Evolutionary conservation across 2,329 filamentous ascomycete genomes (phyloP).

Genomic region (Didymosphaeria variabile): DNA sequence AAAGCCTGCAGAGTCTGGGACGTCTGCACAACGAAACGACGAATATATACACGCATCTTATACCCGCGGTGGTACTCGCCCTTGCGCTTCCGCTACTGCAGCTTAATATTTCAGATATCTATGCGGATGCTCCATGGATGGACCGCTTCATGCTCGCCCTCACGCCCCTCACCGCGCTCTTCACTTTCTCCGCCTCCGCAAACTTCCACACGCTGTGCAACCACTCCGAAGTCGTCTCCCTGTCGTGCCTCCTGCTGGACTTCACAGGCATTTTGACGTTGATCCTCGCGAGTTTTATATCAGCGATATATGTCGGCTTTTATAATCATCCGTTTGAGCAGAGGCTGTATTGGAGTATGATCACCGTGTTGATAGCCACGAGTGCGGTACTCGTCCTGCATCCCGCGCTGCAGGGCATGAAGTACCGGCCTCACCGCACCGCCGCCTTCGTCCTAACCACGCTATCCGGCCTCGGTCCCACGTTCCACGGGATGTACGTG

Average conservation of each 20-base stretch:
- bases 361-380: conserved; percentile 37
- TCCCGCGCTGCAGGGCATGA: conserved; percentile 42
- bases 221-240: conserved; percentile 79
- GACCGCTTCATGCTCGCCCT: conserved; percentile 43
- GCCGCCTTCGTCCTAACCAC: conserved; percentile 31
- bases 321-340: conserved; percentile 48
- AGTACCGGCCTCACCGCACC: conserved; percentile 30
- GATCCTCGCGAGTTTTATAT: conserved; percentile 88
- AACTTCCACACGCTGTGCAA: conserved; percentile 85
- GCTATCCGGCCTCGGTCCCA: conserved; percentile 29
- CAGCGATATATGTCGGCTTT: conserved; percentile 71
- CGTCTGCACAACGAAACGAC: conserved; percentile 73
- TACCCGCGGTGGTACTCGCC: conserved; percentile 43
- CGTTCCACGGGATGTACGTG: conserved; percentile 27
- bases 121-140: conserved; percentile 30
- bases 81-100: conserved; percentile 33
- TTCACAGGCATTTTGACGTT: conserved; percentile 90
- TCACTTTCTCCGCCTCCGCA: conserved; percentile 56
- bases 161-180: conserved; percentile 45
- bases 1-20: conserved; percentile 64
- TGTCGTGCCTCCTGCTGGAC: conserved; percentile 87
- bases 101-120: conserved; percentile 28
- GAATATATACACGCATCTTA: conserved; percentile 75
- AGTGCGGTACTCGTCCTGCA: conserved; percentile 48
- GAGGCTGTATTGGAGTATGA: conserved; percentile 53